Evolutionary conservation across 129 eudicot genomes (phyloP).

Genomic region (Pittosporum tobira): DNA sequence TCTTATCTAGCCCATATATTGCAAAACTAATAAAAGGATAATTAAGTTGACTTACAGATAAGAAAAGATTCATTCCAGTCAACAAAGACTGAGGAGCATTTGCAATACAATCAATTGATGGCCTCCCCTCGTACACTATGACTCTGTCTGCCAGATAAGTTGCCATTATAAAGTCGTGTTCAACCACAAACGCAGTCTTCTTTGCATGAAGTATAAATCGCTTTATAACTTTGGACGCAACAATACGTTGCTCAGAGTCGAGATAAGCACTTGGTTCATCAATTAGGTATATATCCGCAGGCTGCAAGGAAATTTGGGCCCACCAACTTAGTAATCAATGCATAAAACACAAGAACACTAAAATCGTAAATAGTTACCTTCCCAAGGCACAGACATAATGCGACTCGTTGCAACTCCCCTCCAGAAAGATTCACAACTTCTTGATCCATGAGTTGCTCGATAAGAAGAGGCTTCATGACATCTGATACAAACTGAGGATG

Average conservation of each 20-base stretch:
- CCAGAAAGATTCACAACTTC: slow-evolving; percentile 76
- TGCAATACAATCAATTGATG: slow-evolving; percentile 74
- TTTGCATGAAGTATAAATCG: slow-evolving; percentile 73
- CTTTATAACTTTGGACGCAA: slow-evolving; percentile 89
- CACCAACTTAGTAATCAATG: slow-evolving; percentile 8
- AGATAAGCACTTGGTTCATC: slow-evolving; percentile 93
- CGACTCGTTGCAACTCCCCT: slow-evolving; percentile 87
- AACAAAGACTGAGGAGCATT: slow-evolving; percentile 74
- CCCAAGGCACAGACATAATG: slow-evolving; percentile 77
- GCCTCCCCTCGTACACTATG: slow-evolving; percentile 71
- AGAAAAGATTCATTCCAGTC: slow-evolving; percentile 83
- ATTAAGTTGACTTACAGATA: slow-evolving; percentile 50
- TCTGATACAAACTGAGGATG: slow-evolving; percentile 89
- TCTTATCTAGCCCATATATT: neutral
- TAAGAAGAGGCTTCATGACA: slow-evolving; percentile 89
- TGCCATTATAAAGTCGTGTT: slow-evolving; percentile 91
- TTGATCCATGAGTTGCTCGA: slow-evolving; percentile 81
- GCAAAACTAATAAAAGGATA: neutral
- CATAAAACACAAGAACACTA: neutral
- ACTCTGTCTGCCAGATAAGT: slow-evolving; percentile 87
- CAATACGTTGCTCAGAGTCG: slow-evolving; percentile 86
- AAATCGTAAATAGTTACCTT: slow-evolving; percentile 34
- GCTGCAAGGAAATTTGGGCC: slow-evolving; percentile 33
- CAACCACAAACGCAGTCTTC: slow-evolving; percentile 93
- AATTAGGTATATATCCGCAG: slow-evolving; percentile 83